Evolutionary conservation across 805 yeast genomes (phyloP).

Genomic region (Suhomyces xylopsoci): DNA sequence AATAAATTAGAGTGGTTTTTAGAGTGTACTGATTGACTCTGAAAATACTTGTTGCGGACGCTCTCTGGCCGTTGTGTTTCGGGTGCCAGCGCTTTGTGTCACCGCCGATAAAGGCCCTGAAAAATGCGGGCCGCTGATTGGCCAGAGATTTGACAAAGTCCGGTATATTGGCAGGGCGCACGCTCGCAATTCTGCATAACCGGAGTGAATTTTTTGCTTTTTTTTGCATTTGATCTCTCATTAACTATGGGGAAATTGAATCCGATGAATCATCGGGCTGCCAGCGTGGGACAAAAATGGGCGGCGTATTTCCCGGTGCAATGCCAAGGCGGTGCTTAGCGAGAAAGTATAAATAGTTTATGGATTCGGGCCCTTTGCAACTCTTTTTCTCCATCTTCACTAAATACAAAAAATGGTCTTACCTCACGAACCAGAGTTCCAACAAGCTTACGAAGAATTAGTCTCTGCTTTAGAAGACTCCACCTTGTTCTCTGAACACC

Average conservation of each 20-base stretch:
- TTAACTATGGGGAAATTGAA: neutral
- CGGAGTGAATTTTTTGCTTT: neutral
- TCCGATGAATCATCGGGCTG: slow-evolving; percentile 1
- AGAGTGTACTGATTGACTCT: neutral
- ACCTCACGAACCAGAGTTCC: slow-evolving; percentile 96
- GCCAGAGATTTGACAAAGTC: slow-evolving; percentile 1
- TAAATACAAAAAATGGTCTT: slow-evolving; percentile 53
- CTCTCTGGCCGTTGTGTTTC: neutral
- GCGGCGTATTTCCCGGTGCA: neutral
- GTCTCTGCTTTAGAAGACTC: slow-evolving; percentile 86
- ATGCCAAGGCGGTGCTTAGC: neutral
- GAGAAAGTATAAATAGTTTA: neutral
- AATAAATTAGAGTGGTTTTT: neutral
- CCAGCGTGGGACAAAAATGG: neutral
- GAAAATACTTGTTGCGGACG: neutral
- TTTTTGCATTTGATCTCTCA: neutral
- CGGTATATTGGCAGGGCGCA: neutral
- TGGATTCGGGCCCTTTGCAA: neutral
- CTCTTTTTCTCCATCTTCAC: neutral
- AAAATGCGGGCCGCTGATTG: neutral
- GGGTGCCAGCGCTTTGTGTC: neutral
- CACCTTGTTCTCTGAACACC: slow-evolving; percentile 82
- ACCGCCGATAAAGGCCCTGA: slow-evolving; percentile 6
- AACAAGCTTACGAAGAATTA: slow-evolving; percentile 96
- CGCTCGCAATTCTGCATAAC: neutral